phyloP scores from a whole-genome alignment of 441 rosid species.

The Gossypium trilobum region DNA sequence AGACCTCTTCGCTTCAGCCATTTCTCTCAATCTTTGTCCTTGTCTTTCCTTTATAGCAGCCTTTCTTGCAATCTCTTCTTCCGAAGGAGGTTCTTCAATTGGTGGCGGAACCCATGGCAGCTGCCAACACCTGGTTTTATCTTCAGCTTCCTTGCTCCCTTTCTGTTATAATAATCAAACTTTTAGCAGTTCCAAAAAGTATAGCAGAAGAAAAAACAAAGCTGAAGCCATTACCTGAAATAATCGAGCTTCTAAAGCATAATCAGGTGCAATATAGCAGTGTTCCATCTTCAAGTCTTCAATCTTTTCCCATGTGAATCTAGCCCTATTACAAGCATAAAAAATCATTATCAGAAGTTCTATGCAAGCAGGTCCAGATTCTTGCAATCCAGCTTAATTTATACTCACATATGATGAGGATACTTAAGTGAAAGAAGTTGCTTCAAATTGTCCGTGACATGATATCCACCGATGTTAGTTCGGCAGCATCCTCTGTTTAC shows the following conservation, averaged over 20 bases:
- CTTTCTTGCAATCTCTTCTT: conserved; percentile 89
- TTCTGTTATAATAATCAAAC: conserved; percentile 39
- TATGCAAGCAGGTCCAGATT: conserved; percentile 1
- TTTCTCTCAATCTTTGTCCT: conserved; percentile 88
- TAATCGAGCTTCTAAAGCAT: conserved; percentile 52
- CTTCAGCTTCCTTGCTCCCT: conserved; percentile 78
- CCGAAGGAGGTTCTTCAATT: conserved; percentile 80
- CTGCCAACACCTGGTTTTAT: conserved; percentile 82
- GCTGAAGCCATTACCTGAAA: conserved; percentile 49
- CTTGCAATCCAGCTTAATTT: conserved; percentile 14
- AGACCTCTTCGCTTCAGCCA: conserved; percentile 89
- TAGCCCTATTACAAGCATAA: conserved; percentile 38
- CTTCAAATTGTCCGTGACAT: conserved; percentile 76
- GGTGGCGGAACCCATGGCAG: conserved; percentile 91
- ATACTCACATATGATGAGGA: conserved; percentile 72
- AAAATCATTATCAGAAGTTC: conserved; percentile 13
- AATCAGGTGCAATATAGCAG: conserved; percentile 69
- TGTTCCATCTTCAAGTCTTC: conserved; percentile 94
- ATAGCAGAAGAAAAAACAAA: conserved; percentile 4
- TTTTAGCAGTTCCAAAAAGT: conserved; percentile 16
- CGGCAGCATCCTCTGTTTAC: conserved; percentile 64
- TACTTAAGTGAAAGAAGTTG: conserved; percentile 86
- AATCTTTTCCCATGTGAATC: conserved; percentile 80
- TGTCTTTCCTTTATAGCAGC: conserved; percentile 87
- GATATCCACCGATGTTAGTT: conserved; percentile 85